phyloP scores from a whole-genome alignment of 208 protist genomes.

The Endotrypanum monterogeii region DNA sequence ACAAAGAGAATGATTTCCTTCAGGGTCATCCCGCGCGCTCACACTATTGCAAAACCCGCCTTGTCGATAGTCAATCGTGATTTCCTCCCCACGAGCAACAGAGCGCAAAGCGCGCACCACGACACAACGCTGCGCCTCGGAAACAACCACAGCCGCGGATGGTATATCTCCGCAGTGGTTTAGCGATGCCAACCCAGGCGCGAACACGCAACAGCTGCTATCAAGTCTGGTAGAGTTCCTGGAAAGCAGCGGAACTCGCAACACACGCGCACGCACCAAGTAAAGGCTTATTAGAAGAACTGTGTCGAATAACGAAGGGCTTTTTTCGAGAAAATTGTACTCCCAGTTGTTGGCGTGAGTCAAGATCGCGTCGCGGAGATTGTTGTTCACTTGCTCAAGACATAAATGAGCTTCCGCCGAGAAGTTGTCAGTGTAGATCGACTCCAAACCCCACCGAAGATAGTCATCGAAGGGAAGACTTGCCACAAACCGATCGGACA shows the following conservation, averaged over 20 bases:
- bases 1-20: not conserved
- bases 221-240: not conserved
- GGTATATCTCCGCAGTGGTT: conserved; percentile 49
- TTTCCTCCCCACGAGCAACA: conserved; percentile 51
- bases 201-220: conserved; percentile 42
- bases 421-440: conserved; percentile 35
- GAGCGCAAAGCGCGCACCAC: conserved; percentile 67
- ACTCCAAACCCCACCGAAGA: conserved; percentile 62
- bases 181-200: conserved; percentile 62
- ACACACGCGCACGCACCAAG: conserved; percentile 61
- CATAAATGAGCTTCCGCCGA: conserved; percentile 48
- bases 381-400: conserved; percentile 71
- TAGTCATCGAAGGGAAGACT: conserved; percentile 50
- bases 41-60: not conserved
- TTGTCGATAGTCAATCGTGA: conserved; percentile 69
- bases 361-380: conserved; percentile 71
- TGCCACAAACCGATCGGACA: conserved; percentile 54
- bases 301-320: conserved; percentile 49
- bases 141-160: conserved; percentile 58
- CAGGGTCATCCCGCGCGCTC: not conserved
- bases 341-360: conserved; percentile 47
- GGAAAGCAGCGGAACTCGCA: conserved; percentile 52
- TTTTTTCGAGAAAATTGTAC: conserved; percentile 62
- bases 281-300: conserved; percentile 69
- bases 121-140: conserved; percentile 27